Percentiles rank a stretch among this genome's conserved stretches.
Conservation (phyloP, 495 filamentous ascomycete species). For the Penicillium maclennaniae region DNA sequence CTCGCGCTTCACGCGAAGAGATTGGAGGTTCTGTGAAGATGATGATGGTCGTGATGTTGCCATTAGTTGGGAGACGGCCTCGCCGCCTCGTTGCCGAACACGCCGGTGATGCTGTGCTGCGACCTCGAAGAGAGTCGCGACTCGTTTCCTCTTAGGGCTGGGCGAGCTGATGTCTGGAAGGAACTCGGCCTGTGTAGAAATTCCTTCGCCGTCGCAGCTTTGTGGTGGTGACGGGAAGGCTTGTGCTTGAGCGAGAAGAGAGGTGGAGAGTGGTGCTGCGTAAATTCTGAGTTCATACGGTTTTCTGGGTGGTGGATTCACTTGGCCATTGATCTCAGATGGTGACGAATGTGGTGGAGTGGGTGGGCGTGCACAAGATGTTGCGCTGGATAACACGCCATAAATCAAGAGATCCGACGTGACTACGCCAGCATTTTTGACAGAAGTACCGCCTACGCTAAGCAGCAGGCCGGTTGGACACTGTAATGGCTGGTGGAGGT, state of each 20-base stretch:
- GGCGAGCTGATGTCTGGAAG: conserved; percentile 41
- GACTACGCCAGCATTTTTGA: conserved; percentile 17
- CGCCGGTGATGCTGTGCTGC: conserved; percentile 54
- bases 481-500: conserved; percentile 32
- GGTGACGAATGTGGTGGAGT: conserved; percentile 49
- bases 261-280: conserved; percentile 36
- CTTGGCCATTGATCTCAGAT: conserved; percentile 19
- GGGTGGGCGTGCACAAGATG: conserved; percentile 33
- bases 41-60: conserved; percentile 36
- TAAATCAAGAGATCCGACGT: conserved; percentile 57
- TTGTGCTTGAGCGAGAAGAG: conserved; percentile 32
- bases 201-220: conserved; percentile 18
- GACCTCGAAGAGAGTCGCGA: conserved; percentile 55
- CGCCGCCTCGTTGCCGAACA: conserved; percentile 52
- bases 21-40: conserved; percentile 34
- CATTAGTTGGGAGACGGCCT: conserved; percentile 54
- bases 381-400: conserved; percentile 35
- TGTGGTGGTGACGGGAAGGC: conserved; percentile 32
- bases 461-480: conserved; percentile 43
- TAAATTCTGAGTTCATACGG: conserved; percentile 38
- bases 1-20: conserved; percentile 37
- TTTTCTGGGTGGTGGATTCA: conserved; percentile 7
- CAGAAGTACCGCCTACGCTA: conserved; percentile 22
- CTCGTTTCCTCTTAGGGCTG: conserved; percentile 52
- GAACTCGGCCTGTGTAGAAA: conserved; percentile 33